Percentiles rank a stretch among this genome's conserved stretches.
Evolutionary conservation across 805 yeast genomes (phyloP).

Genomic region (Deakozyma indianensis): DNA sequence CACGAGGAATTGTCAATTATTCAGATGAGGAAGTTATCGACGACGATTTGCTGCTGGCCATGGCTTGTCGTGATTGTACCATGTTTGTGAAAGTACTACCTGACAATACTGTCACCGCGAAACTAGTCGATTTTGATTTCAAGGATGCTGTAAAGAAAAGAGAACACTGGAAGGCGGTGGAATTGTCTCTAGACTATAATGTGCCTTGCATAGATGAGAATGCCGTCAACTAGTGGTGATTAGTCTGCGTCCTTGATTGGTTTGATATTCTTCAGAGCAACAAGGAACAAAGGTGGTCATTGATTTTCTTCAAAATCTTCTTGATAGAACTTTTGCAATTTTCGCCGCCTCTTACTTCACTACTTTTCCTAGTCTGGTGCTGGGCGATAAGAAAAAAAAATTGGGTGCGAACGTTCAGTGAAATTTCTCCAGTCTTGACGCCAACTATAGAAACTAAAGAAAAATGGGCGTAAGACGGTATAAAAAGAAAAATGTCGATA

Average conservation of each 20-base stretch:
- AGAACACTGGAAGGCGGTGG: background rate
- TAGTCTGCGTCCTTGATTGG: too few species aligned
- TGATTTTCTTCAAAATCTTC: too few species aligned
- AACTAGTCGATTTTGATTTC: background rate
- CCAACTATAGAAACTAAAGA: too few species aligned
- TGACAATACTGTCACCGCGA: background rate
- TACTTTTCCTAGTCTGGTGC: too few species aligned
- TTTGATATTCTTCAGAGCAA: too few species aligned
- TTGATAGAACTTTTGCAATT: too few species aligned
- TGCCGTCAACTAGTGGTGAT: too few species aligned
- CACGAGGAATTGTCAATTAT: constrained; percentile 14
- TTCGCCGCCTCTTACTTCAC: too few species aligned
- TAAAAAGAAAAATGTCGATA: background rate
- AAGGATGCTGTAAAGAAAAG: background rate
- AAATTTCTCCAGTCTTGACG: too few species aligned
- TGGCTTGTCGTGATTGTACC: constrained; percentile 42
- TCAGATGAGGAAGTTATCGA: constrained; percentile 20
- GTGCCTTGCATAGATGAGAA: background rate
- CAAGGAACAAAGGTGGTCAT: too few species aligned
- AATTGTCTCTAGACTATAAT: background rate
- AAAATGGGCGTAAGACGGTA: background rate
- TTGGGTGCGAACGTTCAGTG: too few species aligned
- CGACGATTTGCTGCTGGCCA: constrained; percentile 29
- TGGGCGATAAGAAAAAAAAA: too few species aligned
- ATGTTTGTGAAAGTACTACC: constrained; percentile 24